Evolutionary conservation across 768 basidiomycete species (phyloP), one percentile per base, ranked within the genome.

Genomic region (Pisolithus marmoratus): DNA sequence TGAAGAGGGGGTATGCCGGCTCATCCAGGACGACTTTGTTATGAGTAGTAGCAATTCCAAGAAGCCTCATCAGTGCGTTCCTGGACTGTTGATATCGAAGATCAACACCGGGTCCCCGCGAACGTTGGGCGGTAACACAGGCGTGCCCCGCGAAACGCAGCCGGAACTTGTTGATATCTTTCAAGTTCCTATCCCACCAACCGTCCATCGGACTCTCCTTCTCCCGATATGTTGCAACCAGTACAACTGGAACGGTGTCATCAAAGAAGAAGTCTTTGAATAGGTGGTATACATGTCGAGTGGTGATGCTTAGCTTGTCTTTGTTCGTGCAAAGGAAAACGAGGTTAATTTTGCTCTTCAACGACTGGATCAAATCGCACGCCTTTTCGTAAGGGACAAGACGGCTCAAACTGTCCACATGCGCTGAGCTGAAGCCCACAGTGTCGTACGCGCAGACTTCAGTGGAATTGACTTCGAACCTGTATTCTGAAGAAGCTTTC

Each of bases 241-340:
- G 38, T 2, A 65, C 56, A 27, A 66, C 60, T 5, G 71, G 71
- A 4, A 71, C 70, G 14, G 58, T 43, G 22, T 54, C 43, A 19
- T 55, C 58, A 43, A 71, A 72, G 23, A 73, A 65, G 37, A 70
- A 62, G n/a, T 71, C 61, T 26, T 60, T 51, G 55, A 70, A 68
- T n/a, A 70, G 40, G 15, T 47, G 46, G 47, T 55, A 55, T 23
- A 45, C 48, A 12, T 52, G 41, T 20, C 22, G 41, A 20, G 44
- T 38, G 29, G 46, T 29, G 26, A 37, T 31, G 20, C 46, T 55
- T 19, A 49, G 41, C 41, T 43, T 40, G 34, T 46, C 43, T 17
- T 26, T 40, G 34, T 37, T 40, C 24, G 36, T 53, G 43, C 51
- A 55, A 15, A 41, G 41, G 36, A 38, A 49, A 34, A 52, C 46